phyloP scores from a whole-genome alignment of 768 basidiomycete genomes.

The Amanita fuliginea region DNA sequence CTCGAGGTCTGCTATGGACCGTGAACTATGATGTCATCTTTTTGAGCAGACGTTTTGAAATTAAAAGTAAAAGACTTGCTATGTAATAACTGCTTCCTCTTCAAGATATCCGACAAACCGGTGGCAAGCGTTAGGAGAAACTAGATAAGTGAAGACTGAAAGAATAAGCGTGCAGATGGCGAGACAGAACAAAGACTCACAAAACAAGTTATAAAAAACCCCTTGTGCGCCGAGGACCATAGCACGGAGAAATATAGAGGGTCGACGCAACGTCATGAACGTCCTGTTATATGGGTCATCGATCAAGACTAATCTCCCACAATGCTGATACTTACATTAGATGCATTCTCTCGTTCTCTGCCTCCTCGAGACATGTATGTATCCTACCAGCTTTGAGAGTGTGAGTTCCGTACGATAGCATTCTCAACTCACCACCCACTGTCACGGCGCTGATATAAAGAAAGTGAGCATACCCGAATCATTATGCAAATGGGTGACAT shows the following conservation, averaged over 20 bases:
- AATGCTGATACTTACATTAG: slow-evolving; percentile 46
- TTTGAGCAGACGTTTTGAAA: background rate
- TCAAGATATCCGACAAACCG: slow-evolving; percentile 90
- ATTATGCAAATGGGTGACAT: slow-evolving; percentile 10
- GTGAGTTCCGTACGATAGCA: background rate
- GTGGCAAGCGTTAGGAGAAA: slow-evolving; percentile 70
- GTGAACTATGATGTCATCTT: slow-evolving; percentile 38
- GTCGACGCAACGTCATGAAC: slow-evolving; percentile 86
- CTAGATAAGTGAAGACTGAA: slow-evolving; percentile 64
- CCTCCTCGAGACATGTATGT: slow-evolving; percentile 86
- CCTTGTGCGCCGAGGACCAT: slow-evolving; percentile 88
- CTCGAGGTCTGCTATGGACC: slow-evolving; percentile 76
- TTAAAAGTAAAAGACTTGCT: slow-evolving; percentile 36
- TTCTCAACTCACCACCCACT: slow-evolving; percentile 33
- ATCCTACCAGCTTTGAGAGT: slow-evolving; percentile 56
- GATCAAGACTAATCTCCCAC: background rate
- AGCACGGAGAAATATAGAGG: slow-evolving; percentile 70
- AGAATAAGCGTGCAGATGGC: slow-evolving; percentile 7
- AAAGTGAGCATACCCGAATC: background rate
- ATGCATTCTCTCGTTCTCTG: slow-evolving; percentile 97
- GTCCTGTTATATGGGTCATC: slow-evolving; percentile 40
- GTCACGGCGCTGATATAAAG: slow-evolving; percentile 30
- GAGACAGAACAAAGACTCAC: slow-evolving; percentile 27
- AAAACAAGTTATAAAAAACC: slow-evolving; percentile 83
- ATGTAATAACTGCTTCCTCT: slow-evolving; percentile 91